These are phyloP conservation scores for Stachybotrys elegans DNA, from an alignment of 2,329 filamentous ascomycete species.

Conservation along the genomic window DNA sequence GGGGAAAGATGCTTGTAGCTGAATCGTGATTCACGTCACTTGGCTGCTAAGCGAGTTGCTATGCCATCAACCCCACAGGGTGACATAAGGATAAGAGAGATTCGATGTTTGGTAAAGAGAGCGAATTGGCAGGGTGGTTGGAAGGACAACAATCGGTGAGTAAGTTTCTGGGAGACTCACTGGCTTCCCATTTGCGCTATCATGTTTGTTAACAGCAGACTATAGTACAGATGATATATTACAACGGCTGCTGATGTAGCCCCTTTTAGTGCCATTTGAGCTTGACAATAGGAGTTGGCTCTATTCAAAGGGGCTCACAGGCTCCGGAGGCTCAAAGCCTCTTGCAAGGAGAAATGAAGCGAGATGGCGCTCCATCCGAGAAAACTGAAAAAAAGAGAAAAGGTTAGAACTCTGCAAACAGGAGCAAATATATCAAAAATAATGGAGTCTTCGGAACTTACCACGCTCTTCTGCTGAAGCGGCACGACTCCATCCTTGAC, in stretches of 20 bases:
- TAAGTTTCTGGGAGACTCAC: too few relatives aligned
- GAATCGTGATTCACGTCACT: too few relatives aligned
- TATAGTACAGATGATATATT: too few relatives aligned
- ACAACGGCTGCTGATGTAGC: background rate
- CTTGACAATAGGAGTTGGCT: constrained; percentile 13
- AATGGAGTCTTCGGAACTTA: constrained; percentile 24
- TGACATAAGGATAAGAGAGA: too few relatives aligned
- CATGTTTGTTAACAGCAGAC: too few relatives aligned
- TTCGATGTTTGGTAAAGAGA: too few relatives aligned
- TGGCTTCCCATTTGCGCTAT: too few relatives aligned
- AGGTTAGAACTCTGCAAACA: background rate
- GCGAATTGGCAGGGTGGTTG: too few relatives aligned
- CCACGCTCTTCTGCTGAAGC: constrained; percentile 49
- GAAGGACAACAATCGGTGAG: too few relatives aligned
- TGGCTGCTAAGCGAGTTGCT: too few relatives aligned
- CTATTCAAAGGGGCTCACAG: constrained; percentile 42
- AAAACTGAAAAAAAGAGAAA: constrained; percentile 33
- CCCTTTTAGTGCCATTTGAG: background rate
- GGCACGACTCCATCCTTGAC: constrained; percentile 69
- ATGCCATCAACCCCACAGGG: too few relatives aligned
- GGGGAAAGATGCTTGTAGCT: too few relatives aligned
- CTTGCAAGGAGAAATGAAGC: constrained; percentile 34
- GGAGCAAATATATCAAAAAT: background rate
- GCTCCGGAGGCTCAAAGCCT: constrained; percentile 35
- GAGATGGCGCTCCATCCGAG: constrained; percentile 39